These are phyloP conservation scores for Termitomyces sp. DNA, from an alignment of 768 basidiomycete species.

Conservation along the genomic window DNA sequence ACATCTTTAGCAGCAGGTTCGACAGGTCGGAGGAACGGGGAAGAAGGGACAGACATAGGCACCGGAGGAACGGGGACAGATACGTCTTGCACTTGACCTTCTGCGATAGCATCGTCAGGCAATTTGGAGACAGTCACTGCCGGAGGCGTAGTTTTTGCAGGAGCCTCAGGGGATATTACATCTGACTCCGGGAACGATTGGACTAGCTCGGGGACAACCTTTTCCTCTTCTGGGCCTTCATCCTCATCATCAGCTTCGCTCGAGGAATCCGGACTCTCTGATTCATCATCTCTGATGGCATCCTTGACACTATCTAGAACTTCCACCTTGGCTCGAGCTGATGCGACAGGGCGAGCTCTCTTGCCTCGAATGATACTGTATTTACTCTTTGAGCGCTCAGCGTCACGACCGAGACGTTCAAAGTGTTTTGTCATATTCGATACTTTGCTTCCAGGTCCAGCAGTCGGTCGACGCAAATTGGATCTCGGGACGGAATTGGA, in stretches of 20 bases:
- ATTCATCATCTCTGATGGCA: constrained; percentile 75
- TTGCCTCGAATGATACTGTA: constrained; percentile 86
- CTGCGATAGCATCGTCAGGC: constrained; percentile 2
- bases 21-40: constrained; percentile 48
- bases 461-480: constrained; percentile 50
- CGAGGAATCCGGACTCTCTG: constrained; percentile 66
- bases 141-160: constrained; percentile 25
- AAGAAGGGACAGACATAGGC: constrained; percentile 48
- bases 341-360: constrained; percentile 86
- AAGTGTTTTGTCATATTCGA: constrained; percentile 89
- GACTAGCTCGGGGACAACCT: constrained; percentile 22
- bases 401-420: constrained; percentile 77
- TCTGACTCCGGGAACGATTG: constrained; percentile 28
- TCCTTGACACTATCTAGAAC: constrained; percentile 88
- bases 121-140: constrained; percentile 12
- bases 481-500: constrained; percentile 43
- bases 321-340: constrained; percentile 84
- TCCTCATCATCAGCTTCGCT: constrained; percentile 57
- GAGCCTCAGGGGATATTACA: constrained; percentile 20
- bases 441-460: constrained; percentile 64
- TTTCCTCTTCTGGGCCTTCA: constrained; percentile 45
- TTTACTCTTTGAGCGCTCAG: constrained; percentile 69
- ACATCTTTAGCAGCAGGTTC: constrained; percentile 30
- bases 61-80: constrained; percentile 23
- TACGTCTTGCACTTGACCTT: constrained; percentile 6